phyloP scores from a whole-genome alignment of 2,329 filamentous ascomycete species.

The Mycosphaerella sp. region DNA sequence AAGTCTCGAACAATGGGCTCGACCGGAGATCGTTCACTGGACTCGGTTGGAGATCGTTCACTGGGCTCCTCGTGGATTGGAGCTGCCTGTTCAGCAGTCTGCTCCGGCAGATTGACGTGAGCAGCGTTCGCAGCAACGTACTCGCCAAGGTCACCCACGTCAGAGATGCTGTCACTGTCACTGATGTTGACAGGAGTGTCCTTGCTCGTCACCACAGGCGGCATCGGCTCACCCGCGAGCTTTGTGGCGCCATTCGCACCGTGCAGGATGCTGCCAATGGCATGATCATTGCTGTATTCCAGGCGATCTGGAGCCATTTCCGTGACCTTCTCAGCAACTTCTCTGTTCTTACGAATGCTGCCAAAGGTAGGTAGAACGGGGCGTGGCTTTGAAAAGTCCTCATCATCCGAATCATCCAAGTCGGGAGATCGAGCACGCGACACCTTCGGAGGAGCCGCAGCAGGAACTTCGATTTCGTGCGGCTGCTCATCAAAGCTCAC shows the following conservation, averaged over 20 bases:
- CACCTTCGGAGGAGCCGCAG: slow-evolving; percentile 35
- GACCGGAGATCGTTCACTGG: slow-evolving; percentile 4
- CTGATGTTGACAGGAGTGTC: slow-evolving; percentile 60
- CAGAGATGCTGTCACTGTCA: slow-evolving; percentile 12
- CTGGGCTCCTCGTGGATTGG: slow-evolving; percentile 3
- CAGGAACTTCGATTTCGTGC: slow-evolving; percentile 32
- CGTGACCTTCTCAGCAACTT: slow-evolving; percentile 48
- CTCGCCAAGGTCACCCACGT: slow-evolving; percentile 5
- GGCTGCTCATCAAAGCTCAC: slow-evolving; percentile 69
- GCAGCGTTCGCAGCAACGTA: slow-evolving; percentile 5
- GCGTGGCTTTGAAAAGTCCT: slow-evolving; percentile 64
- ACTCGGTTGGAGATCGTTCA: slow-evolving; percentile 4
- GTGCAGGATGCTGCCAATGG: slow-evolving; percentile 50
- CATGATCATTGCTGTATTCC: slow-evolving; percentile 55
- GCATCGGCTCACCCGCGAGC: slow-evolving; percentile 55
- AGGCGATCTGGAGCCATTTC: slow-evolving; percentile 38
- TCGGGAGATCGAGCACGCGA: slow-evolving; percentile 24
- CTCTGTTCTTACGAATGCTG: slow-evolving; percentile 50
- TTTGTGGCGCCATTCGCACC: slow-evolving; percentile 43
- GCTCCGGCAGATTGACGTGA: slow-evolving; percentile 10
- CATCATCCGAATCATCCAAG: slow-evolving; percentile 49
- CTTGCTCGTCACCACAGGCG: slow-evolving; percentile 63
- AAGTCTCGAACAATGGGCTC: slow-evolving; percentile 23
- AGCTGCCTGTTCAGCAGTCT: slow-evolving; percentile 6
- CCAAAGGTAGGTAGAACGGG: slow-evolving; percentile 69